Conservation (phyloP, 108 stramenopile genomes). For the Craspedostauros australis region DNA sequence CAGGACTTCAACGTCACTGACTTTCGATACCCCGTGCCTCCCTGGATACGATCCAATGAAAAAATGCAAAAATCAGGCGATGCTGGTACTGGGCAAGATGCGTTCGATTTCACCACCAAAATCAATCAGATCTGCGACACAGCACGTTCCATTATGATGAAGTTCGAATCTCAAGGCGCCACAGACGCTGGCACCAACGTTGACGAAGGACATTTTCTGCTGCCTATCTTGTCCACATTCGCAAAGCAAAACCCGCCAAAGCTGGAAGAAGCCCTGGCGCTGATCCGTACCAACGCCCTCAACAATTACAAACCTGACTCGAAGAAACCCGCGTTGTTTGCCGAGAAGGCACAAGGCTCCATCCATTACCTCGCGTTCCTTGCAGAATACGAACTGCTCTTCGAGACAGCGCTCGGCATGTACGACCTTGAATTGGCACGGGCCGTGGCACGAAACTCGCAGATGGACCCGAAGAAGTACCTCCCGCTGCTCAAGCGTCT, state of each 20-base stretch:
- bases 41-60: conserved; percentile 29
- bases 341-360: conserved; percentile 66
- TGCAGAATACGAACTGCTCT: conserved; percentile 78
- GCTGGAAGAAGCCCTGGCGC: conserved; percentile 64
- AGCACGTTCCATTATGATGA: conserved; percentile 60
- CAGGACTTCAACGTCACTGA: conserved; percentile 62
- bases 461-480: conserved; percentile 93
- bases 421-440: conserved; percentile 87
- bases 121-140: conserved; percentile 67
- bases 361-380: conserved; percentile 89
- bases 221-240: conserved; percentile 82
- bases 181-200: conserved; percentile 28
- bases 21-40: conserved; percentile 66
- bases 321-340: conserved; percentile 51
- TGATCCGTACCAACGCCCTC: conserved; percentile 57
- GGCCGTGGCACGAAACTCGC: conserved; percentile 83
- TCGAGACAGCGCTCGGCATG: conserved; percentile 85
- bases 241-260: conserved; percentile 81
- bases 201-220: conserved; percentile 59
- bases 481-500: conserved; percentile 78
- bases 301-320: conserved; percentile 11
- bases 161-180: conserved; percentile 33
- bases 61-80: conserved; percentile 2
- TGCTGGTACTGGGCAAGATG: neutral
- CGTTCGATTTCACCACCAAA: conserved; percentile 60